Evolutionary conservation across 805 yeast species (phyloP), one percentile per base, ranked within the genome.

Genomic region (Monosporozyma siamensis): DNA sequence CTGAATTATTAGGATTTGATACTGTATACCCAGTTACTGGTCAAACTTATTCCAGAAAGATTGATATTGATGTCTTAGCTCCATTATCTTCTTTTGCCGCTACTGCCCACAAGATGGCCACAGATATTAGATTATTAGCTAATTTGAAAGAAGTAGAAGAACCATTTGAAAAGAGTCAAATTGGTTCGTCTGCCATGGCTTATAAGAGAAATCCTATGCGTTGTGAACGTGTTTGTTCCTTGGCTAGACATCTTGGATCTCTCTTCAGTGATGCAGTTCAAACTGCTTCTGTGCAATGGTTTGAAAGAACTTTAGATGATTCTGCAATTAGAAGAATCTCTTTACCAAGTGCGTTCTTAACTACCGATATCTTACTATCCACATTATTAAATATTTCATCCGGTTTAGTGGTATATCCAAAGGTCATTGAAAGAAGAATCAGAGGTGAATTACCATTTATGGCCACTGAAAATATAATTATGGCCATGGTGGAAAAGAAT

Each of bases 121-220:
- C 98, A 43, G 98, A 92, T 64, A 80, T 92, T 56, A 81, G 98
- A 68, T 74, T 92, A 58, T 76, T 92, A 57, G 98, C 98, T 49
- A 88, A 92, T 69, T 77, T 92, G 71, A 92, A 92, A 70, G 98
- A 92, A 71, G 69, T 92, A 52, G 98, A 92, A 71, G 98, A 92
- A 69, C 98, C 98, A 23, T 92, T 92, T 63, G 98, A 92, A 72
- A 86, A 85, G 70, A 79, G 89, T n/a, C 98, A 92, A 74, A 92
- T 92, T 60, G 98, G 98, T 34, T 88, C 97, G 10, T 77, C 87
- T 43, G 98, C 98, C 34, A 92, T 92, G 98, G 98, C 98, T 24
- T 92, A 92, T 74, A 92, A 92, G 78, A 82, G 98, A 71, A 92
- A 92, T 71, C 98, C 98, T 67, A 92, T 92, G 98, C 83, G 98